Base-by-base conservation (phyloP, 768 basidiomycete genomes). In the Rossbeevera mucosa region DNA sequence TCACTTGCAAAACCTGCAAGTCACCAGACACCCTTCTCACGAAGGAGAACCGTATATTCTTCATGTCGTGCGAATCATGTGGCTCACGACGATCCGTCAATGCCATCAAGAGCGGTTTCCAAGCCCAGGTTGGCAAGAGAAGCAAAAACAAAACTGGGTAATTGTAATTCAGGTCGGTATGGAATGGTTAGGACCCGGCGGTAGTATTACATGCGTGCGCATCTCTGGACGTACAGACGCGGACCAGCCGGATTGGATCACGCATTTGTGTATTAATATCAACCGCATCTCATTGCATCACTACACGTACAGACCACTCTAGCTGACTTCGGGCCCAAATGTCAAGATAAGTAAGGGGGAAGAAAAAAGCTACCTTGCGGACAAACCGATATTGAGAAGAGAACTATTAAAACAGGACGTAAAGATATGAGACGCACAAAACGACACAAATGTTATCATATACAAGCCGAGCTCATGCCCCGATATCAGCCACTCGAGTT, bases 1-100 rank as follows among this genome's bases (percentile, higher is more conserved):
- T 97, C 55, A 94, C 94, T 33, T 99, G 96, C 82, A 95, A 96
- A 73, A 98, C 94, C 36, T 99, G 96, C 80, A 99, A 97, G 75
- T 97, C 95, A 1, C 91, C 91, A 42, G 96, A 99, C 70, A 99
- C 96, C 2, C 81, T 96, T 18, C 81, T 99, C 31, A 86, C 88
- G 25, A 99, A 98, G 72, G 94, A 98, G 74, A 96, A 96, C 71
- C 91, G 96, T 73, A 91, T 99, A 67, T 97, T 94, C 80, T 99
- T 99, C 80, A 89, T 91, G 82, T 80, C 90, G 0, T 94, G 91
- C 74, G 88, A 94, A 71, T 88, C 88, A 6, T 95, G 92, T 61
- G 92, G 91, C 2, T 89, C 86, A 60, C 76, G 90, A 62, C 85
- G 94, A 20, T 94, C 91, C 54, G 95, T 99, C 62, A 91, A 90